Base-by-base conservation (phyloP, 495 filamentous ascomycete genomes). In the Aspergillus bertholletiae region DNA sequence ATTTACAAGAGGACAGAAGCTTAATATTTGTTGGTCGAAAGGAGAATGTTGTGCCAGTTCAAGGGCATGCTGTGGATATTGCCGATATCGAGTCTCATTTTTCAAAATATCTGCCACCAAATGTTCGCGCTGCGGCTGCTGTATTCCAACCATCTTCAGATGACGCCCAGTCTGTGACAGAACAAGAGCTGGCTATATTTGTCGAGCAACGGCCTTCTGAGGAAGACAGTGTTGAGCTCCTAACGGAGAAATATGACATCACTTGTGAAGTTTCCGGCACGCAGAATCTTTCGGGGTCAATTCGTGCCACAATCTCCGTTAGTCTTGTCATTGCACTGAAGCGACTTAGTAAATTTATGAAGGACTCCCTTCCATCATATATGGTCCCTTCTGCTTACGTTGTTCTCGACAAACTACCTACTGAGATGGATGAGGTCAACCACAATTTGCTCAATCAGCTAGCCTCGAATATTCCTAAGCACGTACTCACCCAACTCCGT, bases 341-440 rank as follows among this genome's bases (percentile, higher is more conserved):
- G 49, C 64, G 63, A 23, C 59, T 75, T 3, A 60, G 72, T 58
- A 75, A 72, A 28, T 73, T 66, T 27, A 60, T 68, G 21, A 57
- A 53, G 4, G 71, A 74, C 56, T 67, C 63, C 21, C 55, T 74
- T 2, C 71, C 73, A 11, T 66, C 71, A 0, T 73, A 76, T 51
- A 74, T 78, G 74, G 51, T 65, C 4, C 75, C 75, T 0, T 68
- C 64, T 23, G 56, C 60, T 0, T 76, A 74, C 41, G 46, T 78
- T 18, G 57, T 71, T 7, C 32, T 75, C 27, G 62, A 69, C 22
- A 56, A 63, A 39, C 52, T 73, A 15, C 69, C 68, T 1, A 53
- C 46, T 22, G 46, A 50, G 8, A 49, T 32, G 7, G 68, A 56
- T 15, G 51, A 65, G 23, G 45, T 62, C 7, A 65, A 73, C 18